Conservation (phyloP, 116 monocot genomes). For the Posidonia oceanica region DNA sequence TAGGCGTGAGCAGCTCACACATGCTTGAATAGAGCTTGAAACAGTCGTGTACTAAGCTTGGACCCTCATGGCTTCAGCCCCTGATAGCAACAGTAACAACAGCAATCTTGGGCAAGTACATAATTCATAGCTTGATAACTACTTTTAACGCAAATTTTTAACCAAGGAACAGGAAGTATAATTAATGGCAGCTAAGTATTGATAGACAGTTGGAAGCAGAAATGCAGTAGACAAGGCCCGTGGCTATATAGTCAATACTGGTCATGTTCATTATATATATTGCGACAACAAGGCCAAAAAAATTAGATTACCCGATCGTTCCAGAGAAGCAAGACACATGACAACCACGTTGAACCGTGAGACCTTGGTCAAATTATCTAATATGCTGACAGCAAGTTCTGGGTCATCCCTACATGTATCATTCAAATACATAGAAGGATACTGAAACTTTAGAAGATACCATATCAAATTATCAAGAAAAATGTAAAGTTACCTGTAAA, state of each 20-base stretch:
- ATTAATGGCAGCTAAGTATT: too few species aligned
- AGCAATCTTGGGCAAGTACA: too few species aligned
- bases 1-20: not conserved
- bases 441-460: too few species aligned
- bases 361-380: conserved; percentile 69
- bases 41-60: not conserved
- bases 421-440: not conserved
- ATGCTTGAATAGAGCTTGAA: not conserved
- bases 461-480: not conserved
- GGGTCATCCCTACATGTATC: conserved; percentile 57
- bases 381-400: conserved; percentile 48
- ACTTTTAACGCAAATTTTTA: too few species aligned
- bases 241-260: too few species aligned
- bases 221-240: too few species aligned
- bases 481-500: conserved; percentile 44
- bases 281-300: not conserved
- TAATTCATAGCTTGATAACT: too few species aligned
- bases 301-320: conserved; percentile 45
- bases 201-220: too few species aligned
- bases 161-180: too few species aligned
- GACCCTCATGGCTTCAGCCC: too few species aligned
- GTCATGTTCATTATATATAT: too few species aligned
- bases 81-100: too few species aligned
- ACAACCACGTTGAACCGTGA: conserved; percentile 87
- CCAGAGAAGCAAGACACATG: conserved; percentile 60